Base-by-base conservation (phyloP, 345 rosid species). In the Citrus unshiu region DNA sequence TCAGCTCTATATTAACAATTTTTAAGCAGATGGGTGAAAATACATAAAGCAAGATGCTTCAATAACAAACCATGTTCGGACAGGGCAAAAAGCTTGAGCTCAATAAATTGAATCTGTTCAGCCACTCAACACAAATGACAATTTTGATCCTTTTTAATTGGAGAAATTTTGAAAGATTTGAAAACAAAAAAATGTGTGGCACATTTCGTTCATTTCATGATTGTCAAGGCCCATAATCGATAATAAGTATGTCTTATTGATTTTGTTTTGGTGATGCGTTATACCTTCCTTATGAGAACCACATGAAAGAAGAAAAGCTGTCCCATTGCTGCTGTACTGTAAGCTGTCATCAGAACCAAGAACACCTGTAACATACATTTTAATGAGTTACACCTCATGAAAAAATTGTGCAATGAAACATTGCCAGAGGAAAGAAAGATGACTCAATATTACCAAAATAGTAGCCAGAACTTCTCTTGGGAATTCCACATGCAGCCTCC, bases 241-340 rank as follows among this genome's bases (percentile, higher is more conserved):
- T 72, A 27, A 12, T 46, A 24, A 46, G 60, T 70, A 24, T 3
- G 16, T 70, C 19, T 3, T 14, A 6, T 30, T 9, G 58, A 65
- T 65, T 8, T 18, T 5, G 2, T 7, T 66, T 66, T 4, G 27
- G 25, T 35, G 25, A 66, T 3, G 24, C 46, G 24, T 37, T 61
- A 21, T 85, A 95, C 98, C 97, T 96, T 96, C 78, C 98, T 90
- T 59, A 94, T 96, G 77, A 96, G 97, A 87, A 96, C 97, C 60
- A 91, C 88, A 80, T 94, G 98, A 85, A 96, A 96, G 83, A 96
- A 85, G 88, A 96, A 93, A 78, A 96, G 98, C 83, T 96, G 98
- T 35, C 98, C 97, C 91, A 96, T 88, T 46, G 98, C 99, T 5
- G 98, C 99, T 1, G 98, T 84, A 63, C 99, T 90, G 75, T 93